phyloP scores from a whole-genome alignment of 2,329 filamentous ascomycete genomes.

The Xylariales sp. region DNA sequence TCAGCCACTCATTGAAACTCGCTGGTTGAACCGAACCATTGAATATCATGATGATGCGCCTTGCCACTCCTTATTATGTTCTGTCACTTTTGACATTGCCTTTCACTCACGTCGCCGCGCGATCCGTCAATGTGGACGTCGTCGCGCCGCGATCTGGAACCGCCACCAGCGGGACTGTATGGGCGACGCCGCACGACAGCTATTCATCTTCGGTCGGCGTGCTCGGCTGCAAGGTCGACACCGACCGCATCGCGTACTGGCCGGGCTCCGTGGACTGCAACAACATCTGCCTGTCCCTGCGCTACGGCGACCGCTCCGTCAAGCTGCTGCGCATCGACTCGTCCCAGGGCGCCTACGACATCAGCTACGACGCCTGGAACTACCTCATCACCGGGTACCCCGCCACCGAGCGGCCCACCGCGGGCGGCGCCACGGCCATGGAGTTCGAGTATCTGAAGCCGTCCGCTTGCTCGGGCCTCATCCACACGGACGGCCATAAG shows the following conservation, averaged over 20 bases:
- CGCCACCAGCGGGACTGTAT: constrained; percentile 61
- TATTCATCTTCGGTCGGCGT: constrained; percentile 70
- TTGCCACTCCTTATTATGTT: constrained; percentile 25
- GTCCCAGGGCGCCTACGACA: constrained; percentile 67
- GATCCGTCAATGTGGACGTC: neutral
- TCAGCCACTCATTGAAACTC: constrained; percentile 33
- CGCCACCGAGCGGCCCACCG: constrained; percentile 58
- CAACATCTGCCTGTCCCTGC: constrained; percentile 67
- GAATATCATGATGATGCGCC: constrained; percentile 25
- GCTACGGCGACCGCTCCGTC: constrained; percentile 60
- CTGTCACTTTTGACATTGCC: constrained; percentile 30
- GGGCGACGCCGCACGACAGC: constrained; percentile 65
- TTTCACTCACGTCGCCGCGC: constrained; percentile 3
- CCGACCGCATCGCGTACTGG: constrained; percentile 72
- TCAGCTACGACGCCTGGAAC: constrained; percentile 73
- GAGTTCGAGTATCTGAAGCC: constrained; percentile 57
- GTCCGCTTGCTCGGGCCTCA: constrained; percentile 61
- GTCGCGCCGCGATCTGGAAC: constrained; percentile 8
- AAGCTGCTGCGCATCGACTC: constrained; percentile 69
- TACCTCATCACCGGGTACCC: constrained; percentile 62
- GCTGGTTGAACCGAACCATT: no score
- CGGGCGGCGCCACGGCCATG: constrained; percentile 62
- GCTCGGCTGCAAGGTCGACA: constrained; percentile 70
- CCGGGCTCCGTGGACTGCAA: constrained; percentile 63
- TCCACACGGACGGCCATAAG: constrained; percentile 61